Evolutionary conservation across 2,329 filamentous ascomycete genomes (phyloP).

Genomic region (Tolypocladium tropicale): DNA sequence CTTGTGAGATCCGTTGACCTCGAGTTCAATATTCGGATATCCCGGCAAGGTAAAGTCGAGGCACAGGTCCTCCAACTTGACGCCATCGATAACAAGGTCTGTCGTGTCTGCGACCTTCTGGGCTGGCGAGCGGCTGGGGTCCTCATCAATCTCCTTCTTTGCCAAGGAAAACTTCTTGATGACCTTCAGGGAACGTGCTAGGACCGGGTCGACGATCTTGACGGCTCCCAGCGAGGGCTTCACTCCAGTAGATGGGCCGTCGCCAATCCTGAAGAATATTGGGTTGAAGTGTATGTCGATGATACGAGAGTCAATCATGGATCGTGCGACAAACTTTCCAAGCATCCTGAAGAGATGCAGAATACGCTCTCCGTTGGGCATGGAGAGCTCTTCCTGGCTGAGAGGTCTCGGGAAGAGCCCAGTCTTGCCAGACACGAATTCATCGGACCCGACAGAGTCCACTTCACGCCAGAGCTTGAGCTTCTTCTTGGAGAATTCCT

Average conservation of each 20-base stretch:
- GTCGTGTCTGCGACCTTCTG: constrained; percentile 64
- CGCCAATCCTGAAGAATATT: constrained; percentile 91
- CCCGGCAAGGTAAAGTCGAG: constrained; percentile 94
- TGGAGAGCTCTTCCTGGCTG: constrained; percentile 62
- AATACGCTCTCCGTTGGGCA: constrained; percentile 77
- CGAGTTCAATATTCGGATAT: constrained; percentile 75
- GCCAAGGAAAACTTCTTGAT: constrained; percentile 78
- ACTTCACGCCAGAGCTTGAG: constrained; percentile 93
- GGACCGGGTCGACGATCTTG: constrained; percentile 75
- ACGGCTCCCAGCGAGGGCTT: constrained; percentile 81
- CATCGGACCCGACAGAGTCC: constrained; percentile 59
- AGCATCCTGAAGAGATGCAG: constrained; percentile 85
- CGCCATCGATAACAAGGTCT: constrained; percentile 63
- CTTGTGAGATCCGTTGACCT: constrained; percentile 62
- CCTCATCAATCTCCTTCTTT: constrained; percentile 73
- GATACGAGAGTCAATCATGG: constrained; percentile 96
- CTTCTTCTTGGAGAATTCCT: constrained; percentile 95
- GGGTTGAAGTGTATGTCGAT: constrained; percentile 97
- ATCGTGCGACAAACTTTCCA: constrained; percentile 93
- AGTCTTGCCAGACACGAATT: constrained; percentile 75
- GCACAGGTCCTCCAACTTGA: constrained; percentile 73
- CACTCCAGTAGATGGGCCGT: constrained; percentile 50
- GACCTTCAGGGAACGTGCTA: constrained; percentile 76
- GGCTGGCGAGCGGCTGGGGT: constrained; percentile 51
- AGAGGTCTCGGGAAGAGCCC: constrained; percentile 90